phyloP scores from a whole-genome alignment of 148 eudicot species.

The Rhododendron williamsianum region DNA sequence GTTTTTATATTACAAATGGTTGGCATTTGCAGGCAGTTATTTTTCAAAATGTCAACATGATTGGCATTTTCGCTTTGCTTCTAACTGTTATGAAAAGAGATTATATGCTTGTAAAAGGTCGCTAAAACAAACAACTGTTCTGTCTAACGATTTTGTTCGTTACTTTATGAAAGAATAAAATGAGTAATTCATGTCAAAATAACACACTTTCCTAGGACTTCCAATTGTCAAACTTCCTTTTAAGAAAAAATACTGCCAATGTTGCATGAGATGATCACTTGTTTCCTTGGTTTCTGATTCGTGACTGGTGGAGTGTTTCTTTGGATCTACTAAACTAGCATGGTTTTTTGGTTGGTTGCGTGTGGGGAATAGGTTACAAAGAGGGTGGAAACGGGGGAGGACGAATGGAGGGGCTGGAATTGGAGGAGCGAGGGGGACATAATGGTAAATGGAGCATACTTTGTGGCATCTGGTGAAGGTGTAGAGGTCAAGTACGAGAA shows the following conservation, averaged over 20 bases:
- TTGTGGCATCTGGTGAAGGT: slow-evolving; percentile 80
- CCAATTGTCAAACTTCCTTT: not conserved
- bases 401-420: slow-evolving; percentile 83
- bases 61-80: too few relatives aligned
- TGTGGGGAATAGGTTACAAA: slow-evolving; percentile 61
- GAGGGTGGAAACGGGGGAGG: slow-evolving; percentile 53
- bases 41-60: too few relatives aligned
- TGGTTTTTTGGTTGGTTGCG: not conserved
- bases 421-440: slow-evolving; percentile 98
- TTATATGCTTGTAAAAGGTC: not conserved
- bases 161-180: not conserved
- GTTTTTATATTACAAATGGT: too few relatives aligned
- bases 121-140: not conserved
- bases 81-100: not conserved
- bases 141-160: not conserved
- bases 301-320: not conserved
- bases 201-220: not conserved
- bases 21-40: too few relatives aligned
- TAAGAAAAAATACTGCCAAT: not conserved
- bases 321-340: not conserved
- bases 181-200: not conserved
- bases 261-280: not conserved
- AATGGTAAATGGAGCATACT: slow-evolving; percentile 87
- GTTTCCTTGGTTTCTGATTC: not conserved
- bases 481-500: slow-evolving; percentile 79